Evolutionary conservation across 2,329 filamentous ascomycete genomes (phyloP).

Genomic region (Trichoderma sp.): DNA sequence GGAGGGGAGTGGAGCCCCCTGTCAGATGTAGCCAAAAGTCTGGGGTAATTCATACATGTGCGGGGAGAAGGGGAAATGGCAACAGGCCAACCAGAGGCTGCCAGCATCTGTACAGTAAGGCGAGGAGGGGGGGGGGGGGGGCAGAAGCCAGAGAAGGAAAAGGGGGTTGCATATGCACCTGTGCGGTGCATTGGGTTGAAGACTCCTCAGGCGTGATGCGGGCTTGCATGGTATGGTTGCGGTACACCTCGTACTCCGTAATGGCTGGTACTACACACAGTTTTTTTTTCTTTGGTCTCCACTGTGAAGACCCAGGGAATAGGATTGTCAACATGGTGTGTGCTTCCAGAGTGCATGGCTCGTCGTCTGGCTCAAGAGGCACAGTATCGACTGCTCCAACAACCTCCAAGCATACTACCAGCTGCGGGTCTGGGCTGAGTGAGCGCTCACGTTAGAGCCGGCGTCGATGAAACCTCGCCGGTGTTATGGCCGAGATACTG

Average conservation of each 20-base stretch:
- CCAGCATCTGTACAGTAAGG: background rate
- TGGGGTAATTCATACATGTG: constrained; percentile 14
- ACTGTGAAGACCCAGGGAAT: background rate
- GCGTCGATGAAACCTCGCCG: background rate
- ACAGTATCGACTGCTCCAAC: background rate
- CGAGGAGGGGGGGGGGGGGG: background rate
- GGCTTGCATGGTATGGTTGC: constrained; percentile 3
- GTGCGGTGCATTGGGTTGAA: constrained; percentile 13
- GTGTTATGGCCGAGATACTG: constrained; percentile 26
- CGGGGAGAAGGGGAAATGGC: background rate
- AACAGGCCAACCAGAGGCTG: constrained; percentile 6
- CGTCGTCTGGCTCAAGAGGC: background rate
- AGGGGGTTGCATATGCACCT: constrained; percentile 12
- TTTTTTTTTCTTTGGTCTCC: background rate
- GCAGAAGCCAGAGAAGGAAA: background rate
- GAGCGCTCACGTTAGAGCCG: background rate
- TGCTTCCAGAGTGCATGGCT: too few species aligned
- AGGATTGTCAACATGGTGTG: background rate
- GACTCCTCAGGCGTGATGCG: background rate
- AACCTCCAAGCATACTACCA: background rate
- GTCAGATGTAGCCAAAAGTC: constrained; percentile 14
- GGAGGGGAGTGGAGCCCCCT: constrained; percentile 1
- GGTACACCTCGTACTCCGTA: background rate
- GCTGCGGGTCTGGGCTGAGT: background rate
- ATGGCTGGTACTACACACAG: background rate